phyloP scores from a whole-genome alignment of 2,329 filamentous ascomycete genomes.

The Fusarium papillatum region DNA sequence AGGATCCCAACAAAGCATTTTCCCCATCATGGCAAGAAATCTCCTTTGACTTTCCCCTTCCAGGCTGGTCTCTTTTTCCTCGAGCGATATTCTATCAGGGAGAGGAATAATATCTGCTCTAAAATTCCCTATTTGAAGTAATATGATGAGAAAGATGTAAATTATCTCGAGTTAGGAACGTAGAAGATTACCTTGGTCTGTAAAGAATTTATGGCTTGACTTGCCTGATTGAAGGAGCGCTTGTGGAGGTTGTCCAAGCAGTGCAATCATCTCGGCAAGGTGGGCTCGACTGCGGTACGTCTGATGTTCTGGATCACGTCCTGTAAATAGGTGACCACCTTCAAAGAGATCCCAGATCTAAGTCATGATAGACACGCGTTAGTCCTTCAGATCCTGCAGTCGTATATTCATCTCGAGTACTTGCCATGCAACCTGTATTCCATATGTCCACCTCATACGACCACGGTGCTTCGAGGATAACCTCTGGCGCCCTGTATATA shows the following conservation, averaged over 20 bases:
- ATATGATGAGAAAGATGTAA: not conserved
- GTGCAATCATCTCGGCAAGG: slow-evolving; percentile 61
- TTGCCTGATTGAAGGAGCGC: slow-evolving; percentile 49
- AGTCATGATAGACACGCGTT: not conserved
- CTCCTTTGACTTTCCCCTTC: slow-evolving; percentile 45
- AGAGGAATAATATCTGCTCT: slow-evolving; percentile 37
- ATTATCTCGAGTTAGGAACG: not conserved
- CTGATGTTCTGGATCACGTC: slow-evolving; percentile 51
- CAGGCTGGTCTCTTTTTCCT: slow-evolving; percentile 53
- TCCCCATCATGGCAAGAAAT: slow-evolving; percentile 52
- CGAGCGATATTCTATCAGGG: slow-evolving; percentile 44
- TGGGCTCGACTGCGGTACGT: slow-evolving; percentile 59
- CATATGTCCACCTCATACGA: slow-evolving; percentile 63
- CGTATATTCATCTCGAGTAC: slow-evolving; percentile 3
- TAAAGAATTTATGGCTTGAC: slow-evolving; percentile 54
- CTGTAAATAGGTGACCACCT: slow-evolving; percentile 58
- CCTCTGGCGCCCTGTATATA: slow-evolving; percentile 58
- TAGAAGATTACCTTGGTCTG: slow-evolving; percentile 47
- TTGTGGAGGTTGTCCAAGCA: slow-evolving; percentile 59
- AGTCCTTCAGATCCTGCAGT: not conserved
- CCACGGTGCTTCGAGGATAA: slow-evolving; percentile 62
- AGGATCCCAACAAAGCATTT: slow-evolving; percentile 55
- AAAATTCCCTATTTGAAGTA: slow-evolving; percentile 35
- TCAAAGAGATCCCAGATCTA: slow-evolving; percentile 65
- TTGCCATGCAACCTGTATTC: slow-evolving; percentile 65